Evolutionary conservation across 179 eudicot species (phyloP).

Genomic region (Camellia oleifera): DNA sequence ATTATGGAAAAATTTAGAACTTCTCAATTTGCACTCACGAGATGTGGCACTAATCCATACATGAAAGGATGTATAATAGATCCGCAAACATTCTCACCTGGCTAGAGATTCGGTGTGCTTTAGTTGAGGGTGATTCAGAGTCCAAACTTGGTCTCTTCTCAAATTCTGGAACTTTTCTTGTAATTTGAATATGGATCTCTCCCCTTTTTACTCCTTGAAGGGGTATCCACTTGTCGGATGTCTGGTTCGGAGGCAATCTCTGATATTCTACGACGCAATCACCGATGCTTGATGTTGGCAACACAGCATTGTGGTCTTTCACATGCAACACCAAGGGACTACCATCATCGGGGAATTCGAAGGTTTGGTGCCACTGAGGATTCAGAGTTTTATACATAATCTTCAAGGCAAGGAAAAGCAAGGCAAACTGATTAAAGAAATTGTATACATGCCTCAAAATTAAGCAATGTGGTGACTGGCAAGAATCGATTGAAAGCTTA

Average conservation of each 20-base stretch:
- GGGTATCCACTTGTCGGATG: slow-evolving; percentile 91
- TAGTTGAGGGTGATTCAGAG: slow-evolving; percentile 49
- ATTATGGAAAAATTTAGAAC: neutral
- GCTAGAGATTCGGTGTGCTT: slow-evolving; percentile 52
- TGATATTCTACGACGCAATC: slow-evolving; percentile 86
- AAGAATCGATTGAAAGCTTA: neutral
- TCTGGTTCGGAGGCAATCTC: slow-evolving; percentile 69
- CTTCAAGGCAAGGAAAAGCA: slow-evolving; percentile 34
- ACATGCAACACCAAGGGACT: slow-evolving; percentile 68
- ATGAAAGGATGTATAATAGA: neutral
- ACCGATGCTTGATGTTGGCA: slow-evolving; percentile 82
- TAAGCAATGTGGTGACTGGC: neutral
- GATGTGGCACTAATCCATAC: neutral
- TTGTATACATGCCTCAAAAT: neutral
- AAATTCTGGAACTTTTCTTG: slow-evolving; percentile 62
- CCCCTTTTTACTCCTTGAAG: slow-evolving; percentile 90
- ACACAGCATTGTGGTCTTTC: slow-evolving; percentile 77
- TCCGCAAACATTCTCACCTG: slow-evolving; percentile 43
- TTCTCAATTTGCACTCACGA: slow-evolving; percentile 4
- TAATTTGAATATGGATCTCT: slow-evolving; percentile 82
- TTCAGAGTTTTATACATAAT: slow-evolving; percentile 67
- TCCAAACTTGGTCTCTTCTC: slow-evolving; percentile 53
- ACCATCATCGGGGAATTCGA: slow-evolving; percentile 89
- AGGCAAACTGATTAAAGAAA: neutral
- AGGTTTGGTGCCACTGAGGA: slow-evolving; percentile 87